Base-by-base conservation (phyloP, 164 flowering plant species). In the Kingdonia uniflora region DNA sequence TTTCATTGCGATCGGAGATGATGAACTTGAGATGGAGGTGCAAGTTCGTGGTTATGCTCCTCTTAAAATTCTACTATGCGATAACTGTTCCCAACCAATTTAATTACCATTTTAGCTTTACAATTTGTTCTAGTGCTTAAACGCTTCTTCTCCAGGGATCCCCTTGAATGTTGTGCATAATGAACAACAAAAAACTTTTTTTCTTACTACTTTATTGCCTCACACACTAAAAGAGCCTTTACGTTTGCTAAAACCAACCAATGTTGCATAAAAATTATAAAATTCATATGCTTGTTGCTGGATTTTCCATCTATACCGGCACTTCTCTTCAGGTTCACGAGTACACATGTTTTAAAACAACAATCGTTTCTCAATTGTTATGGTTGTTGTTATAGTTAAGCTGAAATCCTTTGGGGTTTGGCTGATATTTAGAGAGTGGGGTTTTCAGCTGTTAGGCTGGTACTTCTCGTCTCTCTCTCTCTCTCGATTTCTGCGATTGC, bases 31-130 rank as follows among this genome's bases (percentile, higher is more conserved):
- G 29, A 23, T 13, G 51, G 40, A 16, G 51, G 24, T n/a, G 16
- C 60, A 56, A 56, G 52, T 19, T 47, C 60, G 14, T 56, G 60
- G 33, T 56, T 56, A 35, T 56, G 43, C n/a, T 33, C 29, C 14
- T 47, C 60, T 21, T 21, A 20, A 46, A 56, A 46, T 3, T 47
- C 26, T 3, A 15, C 29, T 16, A 56, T 14, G 12, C 12, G 3
- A 42, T 60, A 52, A 7, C 42, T 59, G 2, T 50, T 25, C 15
- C 16, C 14, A 14, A 15, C 16, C 6, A 19, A 40, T 5, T 12
- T 33, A 12, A 45, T 19, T 6, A 37, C 43, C 49, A 55, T 42
- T 16, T 19, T 13, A 15, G 58, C 50, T 24, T 15, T 12, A 41
- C 58, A 55, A 17, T 17, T 19, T 11, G 49, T 55, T 55, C 58